A percentile compares a stretch with the other conserved stretches of the same genome.
Evolutionary conservation across 2,329 filamentous ascomycete genomes (phyloP).

Genomic region (Sporothrix sp.): DNA sequence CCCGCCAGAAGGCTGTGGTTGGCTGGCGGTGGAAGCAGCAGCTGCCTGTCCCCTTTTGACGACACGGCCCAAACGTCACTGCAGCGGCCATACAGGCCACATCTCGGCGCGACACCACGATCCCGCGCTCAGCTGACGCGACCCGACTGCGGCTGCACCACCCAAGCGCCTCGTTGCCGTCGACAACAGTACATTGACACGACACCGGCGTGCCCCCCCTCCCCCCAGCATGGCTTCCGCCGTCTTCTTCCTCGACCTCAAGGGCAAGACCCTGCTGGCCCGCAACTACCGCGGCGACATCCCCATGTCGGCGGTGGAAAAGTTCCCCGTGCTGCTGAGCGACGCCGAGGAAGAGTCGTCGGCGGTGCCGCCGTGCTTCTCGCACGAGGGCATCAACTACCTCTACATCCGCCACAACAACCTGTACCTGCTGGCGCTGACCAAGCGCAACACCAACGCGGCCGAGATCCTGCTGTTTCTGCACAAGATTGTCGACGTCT

Average conservation of each 20-base stretch:
- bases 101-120: neutral
- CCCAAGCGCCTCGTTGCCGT: neutral
- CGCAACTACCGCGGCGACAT: constrained; percentile 98
- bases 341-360: constrained; percentile 99
- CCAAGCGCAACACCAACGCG: constrained; percentile 97
- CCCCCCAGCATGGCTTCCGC: constrained; percentile 75
- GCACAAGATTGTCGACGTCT: constrained; percentile 96
- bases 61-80: constrained; percentile 3
- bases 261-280: constrained; percentile 99
- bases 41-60: constrained; percentile 3
- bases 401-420: constrained; percentile 99
- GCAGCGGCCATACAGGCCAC: constrained; percentile 5
- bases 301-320: constrained; percentile 97
- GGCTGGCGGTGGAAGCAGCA: neutral
- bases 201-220: neutral
- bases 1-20: too few species aligned
- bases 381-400: constrained; percentile 97
- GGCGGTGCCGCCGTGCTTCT: constrained; percentile 94
- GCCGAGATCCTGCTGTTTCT: constrained; percentile 97
- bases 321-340: constrained; percentile 89
- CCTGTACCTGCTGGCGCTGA: constrained; percentile 92
- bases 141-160: neutral
- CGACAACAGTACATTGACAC: too few species aligned
- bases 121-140: neutral
- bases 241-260: constrained; percentile 96